Percentiles rank a stretch among this genome's conserved stretches.
These are phyloP conservation scores for Bondarzewia mesenterica DNA, from an alignment of 1,284 basidiomycete species.

Conservation along the genomic window DNA sequence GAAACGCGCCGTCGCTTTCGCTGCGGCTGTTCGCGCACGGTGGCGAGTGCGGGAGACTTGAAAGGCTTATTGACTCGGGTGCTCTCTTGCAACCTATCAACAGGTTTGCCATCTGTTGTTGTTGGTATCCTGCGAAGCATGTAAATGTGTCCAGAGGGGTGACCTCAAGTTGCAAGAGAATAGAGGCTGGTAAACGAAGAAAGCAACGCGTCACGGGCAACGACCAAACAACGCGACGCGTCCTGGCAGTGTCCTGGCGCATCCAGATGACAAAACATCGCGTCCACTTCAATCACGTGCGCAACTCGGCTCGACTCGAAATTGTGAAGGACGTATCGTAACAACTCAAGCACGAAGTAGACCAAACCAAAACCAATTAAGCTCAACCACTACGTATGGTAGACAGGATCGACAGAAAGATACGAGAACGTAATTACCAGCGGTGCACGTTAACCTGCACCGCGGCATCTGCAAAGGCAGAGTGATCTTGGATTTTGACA, in stretches of 20 bases:
- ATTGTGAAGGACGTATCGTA: too few relatives aligned
- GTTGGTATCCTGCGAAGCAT: conserved; percentile 69
- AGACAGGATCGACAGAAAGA: too few relatives aligned
- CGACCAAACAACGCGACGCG: too few relatives aligned
- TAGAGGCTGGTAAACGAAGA: background rate
- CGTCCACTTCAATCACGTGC: background rate
- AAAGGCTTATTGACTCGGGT: conserved; percentile 70
- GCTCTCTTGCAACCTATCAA: conserved; percentile 65
- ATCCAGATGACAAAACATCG: background rate
- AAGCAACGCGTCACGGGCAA: background rate
- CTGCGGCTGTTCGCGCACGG: conserved; percentile 54
- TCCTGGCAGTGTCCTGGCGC: background rate
- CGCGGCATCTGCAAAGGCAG: conserved; percentile 22
- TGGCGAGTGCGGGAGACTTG: conserved; percentile 57
- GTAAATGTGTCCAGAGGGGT: too few relatives aligned
- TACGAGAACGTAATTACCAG: too few relatives aligned
- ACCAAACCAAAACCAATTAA: too few relatives aligned
- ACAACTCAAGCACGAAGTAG: too few relatives aligned
- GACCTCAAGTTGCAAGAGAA: background rate
- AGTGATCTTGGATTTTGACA: conserved; percentile 23
- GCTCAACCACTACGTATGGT: too few relatives aligned
- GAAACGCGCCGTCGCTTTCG: conserved; percentile 80
- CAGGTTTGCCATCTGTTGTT: conserved; percentile 55
- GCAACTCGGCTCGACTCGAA: background rate
- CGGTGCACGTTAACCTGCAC: conserved; percentile 10